Conservation (phyloP, 164 flowering plant genomes). For the Magnolia officinalis region DNA sequence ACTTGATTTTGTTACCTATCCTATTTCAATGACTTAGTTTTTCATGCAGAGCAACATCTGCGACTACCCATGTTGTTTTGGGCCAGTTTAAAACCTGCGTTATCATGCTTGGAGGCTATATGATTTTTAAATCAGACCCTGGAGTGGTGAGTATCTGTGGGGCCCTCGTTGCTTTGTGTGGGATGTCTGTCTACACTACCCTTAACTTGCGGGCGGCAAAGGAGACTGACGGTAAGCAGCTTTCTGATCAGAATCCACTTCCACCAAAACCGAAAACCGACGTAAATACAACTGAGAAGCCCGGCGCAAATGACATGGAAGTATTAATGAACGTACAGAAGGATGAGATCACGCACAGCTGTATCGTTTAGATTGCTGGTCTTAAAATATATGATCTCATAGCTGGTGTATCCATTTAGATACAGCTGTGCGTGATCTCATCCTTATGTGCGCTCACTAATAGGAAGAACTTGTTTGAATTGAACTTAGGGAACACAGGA, state of each 20-base stretch:
- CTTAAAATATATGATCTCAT: no score
- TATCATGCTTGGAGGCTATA: slow-evolving; percentile 64
- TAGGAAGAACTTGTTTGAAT: slow-evolving; percentile 14
- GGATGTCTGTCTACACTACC: slow-evolving; percentile 69
- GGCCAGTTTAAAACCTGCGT: slow-evolving; percentile 91
- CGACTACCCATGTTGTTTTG: slow-evolving; percentile 75
- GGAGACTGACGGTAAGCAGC: slow-evolving; percentile 28
- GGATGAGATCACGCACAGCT: no score
- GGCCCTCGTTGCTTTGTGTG: slow-evolving; percentile 61
- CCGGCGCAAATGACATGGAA: slow-evolving; percentile 11
- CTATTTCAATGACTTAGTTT: background rate
- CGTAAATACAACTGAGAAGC: slow-evolving; percentile 12
- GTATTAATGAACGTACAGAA: background rate
- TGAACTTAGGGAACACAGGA: background rate
- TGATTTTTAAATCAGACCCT: slow-evolving; percentile 64
- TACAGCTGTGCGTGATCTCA: no score
- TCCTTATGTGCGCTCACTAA: no score
- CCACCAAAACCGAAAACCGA: slow-evolving; percentile 29
- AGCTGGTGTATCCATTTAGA: no score
- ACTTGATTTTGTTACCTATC: background rate
- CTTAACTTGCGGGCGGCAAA: slow-evolving; percentile 41
- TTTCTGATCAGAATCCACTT: slow-evolving; percentile 26
- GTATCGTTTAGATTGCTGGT: no score
- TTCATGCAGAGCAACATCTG: slow-evolving; percentile 80
- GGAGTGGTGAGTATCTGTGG: slow-evolving; percentile 69